A percentile compares a stretch with the other conserved stretches of the same genome.
Evolutionary conservation across 805 yeast species (phyloP).

Genomic region (Candida endomychidarum): DNA sequence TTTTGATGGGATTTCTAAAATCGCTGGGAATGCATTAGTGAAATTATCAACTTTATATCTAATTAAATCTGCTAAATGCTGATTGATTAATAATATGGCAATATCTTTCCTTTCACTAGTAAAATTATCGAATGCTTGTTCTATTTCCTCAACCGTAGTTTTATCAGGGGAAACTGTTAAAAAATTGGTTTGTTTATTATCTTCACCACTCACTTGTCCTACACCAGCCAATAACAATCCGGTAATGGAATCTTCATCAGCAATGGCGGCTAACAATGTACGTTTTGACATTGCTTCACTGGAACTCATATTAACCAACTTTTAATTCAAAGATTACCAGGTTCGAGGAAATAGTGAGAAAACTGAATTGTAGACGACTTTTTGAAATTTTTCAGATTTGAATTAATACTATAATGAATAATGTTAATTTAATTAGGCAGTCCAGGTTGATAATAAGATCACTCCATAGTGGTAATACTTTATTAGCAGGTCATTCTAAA

Average conservation of each 20-base stretch:
- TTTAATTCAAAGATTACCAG: no score
- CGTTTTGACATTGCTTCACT: slow-evolving; percentile 61
- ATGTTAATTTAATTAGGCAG: background rate
- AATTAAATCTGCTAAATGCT: slow-evolving; percentile 89
- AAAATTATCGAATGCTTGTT: slow-evolving; percentile 70
- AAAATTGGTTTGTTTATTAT: slow-evolving; percentile 76
- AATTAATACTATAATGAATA: background rate
- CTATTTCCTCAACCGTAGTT: slow-evolving; percentile 75
- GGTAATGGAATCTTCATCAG: slow-evolving; percentile 97
- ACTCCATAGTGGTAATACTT: slow-evolving; percentile 18
- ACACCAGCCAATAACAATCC: slow-evolving; percentile 94
- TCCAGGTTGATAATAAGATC: background rate
- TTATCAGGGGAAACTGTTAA: slow-evolving; percentile 72
- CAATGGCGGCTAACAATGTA: slow-evolving; percentile 86
- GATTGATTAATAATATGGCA: slow-evolving; percentile 90
- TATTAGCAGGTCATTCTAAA: slow-evolving; percentile 81
- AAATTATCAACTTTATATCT: slow-evolving; percentile 78
- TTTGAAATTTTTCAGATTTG: background rate
- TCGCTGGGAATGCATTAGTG: slow-evolving; percentile 92
- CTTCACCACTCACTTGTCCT: slow-evolving; percentile 74
- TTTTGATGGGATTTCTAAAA: slow-evolving; percentile 94
- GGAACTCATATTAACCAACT: slow-evolving; percentile 22
- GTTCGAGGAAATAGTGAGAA: background rate
- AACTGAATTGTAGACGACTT: slow-evolving; percentile 1
- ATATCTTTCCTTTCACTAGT: slow-evolving; percentile 79